phyloP scores from a whole-genome alignment of 2,329 filamentous ascomycete genomes.

The Ophiosphaerella narmari region DNA sequence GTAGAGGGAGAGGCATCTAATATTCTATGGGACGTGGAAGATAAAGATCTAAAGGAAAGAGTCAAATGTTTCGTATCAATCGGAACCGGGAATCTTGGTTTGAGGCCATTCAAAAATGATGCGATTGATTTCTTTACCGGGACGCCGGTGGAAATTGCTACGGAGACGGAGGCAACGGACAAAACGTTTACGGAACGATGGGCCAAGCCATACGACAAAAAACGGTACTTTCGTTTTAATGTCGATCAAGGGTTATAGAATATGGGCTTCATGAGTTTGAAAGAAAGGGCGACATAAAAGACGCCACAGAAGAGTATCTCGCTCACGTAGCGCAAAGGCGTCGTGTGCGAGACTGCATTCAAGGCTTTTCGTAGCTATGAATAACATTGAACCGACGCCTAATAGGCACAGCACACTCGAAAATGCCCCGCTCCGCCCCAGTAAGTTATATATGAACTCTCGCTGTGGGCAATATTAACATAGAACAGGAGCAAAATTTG shows the following conservation, averaged over 20 bases:
- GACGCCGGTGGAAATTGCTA: slow-evolving; percentile 7
- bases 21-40: slow-evolving; percentile 6
- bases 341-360: slow-evolving; percentile 11
- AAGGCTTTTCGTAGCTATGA: slow-evolving; percentile 8
- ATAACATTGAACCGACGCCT: neutral
- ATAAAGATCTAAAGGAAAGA: slow-evolving; percentile 3
- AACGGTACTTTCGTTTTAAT: slow-evolving; percentile 16
- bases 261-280: slow-evolving; percentile 12
- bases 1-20: slow-evolving; percentile 43
- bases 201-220: neutral
- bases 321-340: slow-evolving; percentile 2
- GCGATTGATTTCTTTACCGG: too few relatives aligned
- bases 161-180: slow-evolving; percentile 13
- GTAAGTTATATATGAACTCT: too few relatives aligned
- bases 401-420: too few relatives aligned
- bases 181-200: slow-evolving; percentile 4
- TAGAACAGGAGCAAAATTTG: too few relatives aligned
- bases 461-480: too few relatives aligned
- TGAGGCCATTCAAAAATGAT: slow-evolving; percentile 4
- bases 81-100: slow-evolving; percentile 10
- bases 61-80: slow-evolving; percentile 11
- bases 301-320: slow-evolving; percentile 8
- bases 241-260: slow-evolving; percentile 16
- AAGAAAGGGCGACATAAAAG: slow-evolving; percentile 11
- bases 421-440: too few relatives aligned